Evolutionary conservation across 1,284 basidiomycete species (phyloP).

Genomic region (Cronartium quercuum): DNA sequence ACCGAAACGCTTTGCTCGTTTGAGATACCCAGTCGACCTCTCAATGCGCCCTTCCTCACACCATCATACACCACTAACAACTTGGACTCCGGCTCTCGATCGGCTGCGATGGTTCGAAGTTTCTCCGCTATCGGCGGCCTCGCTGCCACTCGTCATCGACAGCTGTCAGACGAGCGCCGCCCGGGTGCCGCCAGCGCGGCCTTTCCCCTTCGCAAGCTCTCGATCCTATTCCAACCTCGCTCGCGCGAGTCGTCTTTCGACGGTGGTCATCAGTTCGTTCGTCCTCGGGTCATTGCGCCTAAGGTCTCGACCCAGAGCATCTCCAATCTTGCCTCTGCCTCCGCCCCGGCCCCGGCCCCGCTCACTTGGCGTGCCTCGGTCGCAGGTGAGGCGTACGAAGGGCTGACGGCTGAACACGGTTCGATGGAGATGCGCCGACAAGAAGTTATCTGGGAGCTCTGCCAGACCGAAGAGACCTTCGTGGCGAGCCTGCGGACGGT

Average conservation of each 20-base stretch:
- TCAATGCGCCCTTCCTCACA: not conserved
- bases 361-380: not conserved
- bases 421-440: slow-evolving; percentile 59
- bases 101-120: not conserved
- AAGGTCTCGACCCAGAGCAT: not conserved
- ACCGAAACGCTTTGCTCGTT: not conserved
- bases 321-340: not conserved
- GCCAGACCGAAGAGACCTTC: slow-evolving; percentile 63
- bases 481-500: slow-evolving; percentile 61
- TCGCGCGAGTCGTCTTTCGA: too few relatives aligned
- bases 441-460: slow-evolving; percentile 63
- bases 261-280: too few relatives aligned
- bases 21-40: not conserved
- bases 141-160: too few relatives aligned
- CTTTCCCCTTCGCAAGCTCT: not conserved
- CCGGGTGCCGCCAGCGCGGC: not conserved
- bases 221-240: not conserved
- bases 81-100: not conserved
- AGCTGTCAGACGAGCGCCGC: not conserved
- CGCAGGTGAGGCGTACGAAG: not conserved
- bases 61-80: not conserved
- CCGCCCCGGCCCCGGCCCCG: not conserved
- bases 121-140: not conserved
- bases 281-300: not conserved
- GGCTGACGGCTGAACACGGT: slow-evolving; percentile 47